Conservation (phyloP, 2,329 filamentous ascomycete genomes). For the Tolypocladium endophyticum region DNA sequence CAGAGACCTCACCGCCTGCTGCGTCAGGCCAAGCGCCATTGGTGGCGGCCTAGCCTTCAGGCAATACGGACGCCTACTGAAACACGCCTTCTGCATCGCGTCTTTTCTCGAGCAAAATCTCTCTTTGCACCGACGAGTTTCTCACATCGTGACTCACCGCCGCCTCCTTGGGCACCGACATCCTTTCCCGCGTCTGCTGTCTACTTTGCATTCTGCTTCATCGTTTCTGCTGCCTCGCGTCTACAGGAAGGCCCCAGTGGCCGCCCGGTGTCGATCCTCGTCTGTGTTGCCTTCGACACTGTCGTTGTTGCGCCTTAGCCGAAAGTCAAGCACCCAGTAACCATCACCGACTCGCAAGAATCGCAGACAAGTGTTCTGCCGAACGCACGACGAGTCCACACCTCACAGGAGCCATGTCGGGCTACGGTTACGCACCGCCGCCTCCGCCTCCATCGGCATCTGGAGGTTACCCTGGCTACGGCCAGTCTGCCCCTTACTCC, state of each 20-base stretch:
- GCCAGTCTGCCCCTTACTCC: slow-evolving; percentile 26
- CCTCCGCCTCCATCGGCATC: slow-evolving; percentile 31
- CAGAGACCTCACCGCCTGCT: slow-evolving; percentile 2
- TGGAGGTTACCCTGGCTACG: slow-evolving; percentile 24
- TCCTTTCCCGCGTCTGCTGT: background rate
- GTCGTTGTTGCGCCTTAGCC: background rate
- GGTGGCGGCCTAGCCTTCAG: background rate
- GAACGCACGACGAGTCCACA: slow-evolving; percentile 3
- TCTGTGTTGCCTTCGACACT: no score
- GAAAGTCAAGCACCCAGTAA: background rate
- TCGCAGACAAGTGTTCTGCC: slow-evolving; percentile 10
- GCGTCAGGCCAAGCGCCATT: background rate
- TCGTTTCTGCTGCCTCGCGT: background rate
- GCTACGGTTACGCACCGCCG: slow-evolving; percentile 44
- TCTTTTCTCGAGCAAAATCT: background rate
- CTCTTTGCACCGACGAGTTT: background rate
- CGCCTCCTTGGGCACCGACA: background rate
- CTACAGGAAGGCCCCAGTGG: background rate
- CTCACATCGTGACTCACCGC: background rate
- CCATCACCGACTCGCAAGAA: background rate
- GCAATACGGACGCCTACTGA: no score
- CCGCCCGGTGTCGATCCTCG: background rate
- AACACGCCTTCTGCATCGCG: background rate
- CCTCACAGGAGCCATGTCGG: slow-evolving; percentile 25
- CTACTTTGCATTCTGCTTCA: background rate